Evolutionary conservation across 768 basidiomycete genomes (phyloP).

Genomic region (Tephrocybe sp.): DNA sequence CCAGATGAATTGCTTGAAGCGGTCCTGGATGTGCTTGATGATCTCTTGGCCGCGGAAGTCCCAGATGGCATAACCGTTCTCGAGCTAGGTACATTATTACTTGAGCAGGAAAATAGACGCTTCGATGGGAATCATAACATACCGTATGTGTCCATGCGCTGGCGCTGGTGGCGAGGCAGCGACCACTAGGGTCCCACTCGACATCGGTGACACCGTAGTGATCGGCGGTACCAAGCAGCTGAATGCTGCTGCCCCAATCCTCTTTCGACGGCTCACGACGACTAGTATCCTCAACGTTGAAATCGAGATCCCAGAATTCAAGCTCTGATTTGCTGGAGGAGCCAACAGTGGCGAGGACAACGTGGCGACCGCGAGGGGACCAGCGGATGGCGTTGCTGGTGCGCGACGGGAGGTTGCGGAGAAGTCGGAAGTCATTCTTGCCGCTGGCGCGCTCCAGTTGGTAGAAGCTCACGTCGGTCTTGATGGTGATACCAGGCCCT

Average conservation of each 20-base stretch:
- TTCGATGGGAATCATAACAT: slow-evolving; percentile 23
- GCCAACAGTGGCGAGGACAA: slow-evolving; percentile 93
- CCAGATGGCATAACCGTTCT: slow-evolving; percentile 96
- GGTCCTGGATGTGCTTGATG: slow-evolving; percentile 84
- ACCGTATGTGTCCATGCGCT: slow-evolving; percentile 96
- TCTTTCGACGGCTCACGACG: slow-evolving; percentile 51
- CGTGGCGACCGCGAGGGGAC: slow-evolving; percentile 95
- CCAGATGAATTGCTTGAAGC: slow-evolving; percentile 99
- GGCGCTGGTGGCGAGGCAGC: slow-evolving; percentile 89
- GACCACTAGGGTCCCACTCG: slow-evolving; percentile 97
- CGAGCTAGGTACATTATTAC: slow-evolving; percentile 57
- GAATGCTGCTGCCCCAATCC: slow-evolving; percentile 87
- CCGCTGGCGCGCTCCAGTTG: slow-evolving; percentile 81
- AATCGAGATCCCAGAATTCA: slow-evolving; percentile 99
- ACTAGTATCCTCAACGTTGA: slow-evolving; percentile 58
- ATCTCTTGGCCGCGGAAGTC: slow-evolving; percentile 97
- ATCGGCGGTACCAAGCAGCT: slow-evolving; percentile 81
- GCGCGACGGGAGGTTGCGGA: slow-evolving; percentile 76
- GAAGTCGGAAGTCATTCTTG: slow-evolving; percentile 92
- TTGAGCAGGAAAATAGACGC: background rate
- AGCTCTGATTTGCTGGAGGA: slow-evolving; percentile 94
- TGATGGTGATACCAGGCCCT: slow-evolving; percentile 89
- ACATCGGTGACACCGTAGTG: slow-evolving; percentile 98
- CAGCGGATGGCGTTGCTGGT: slow-evolving; percentile 94
- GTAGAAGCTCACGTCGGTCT: slow-evolving; percentile 96